phyloP scores from a whole-genome alignment of 768 basidiomycete species.

The Lyophyllum semitale region DNA sequence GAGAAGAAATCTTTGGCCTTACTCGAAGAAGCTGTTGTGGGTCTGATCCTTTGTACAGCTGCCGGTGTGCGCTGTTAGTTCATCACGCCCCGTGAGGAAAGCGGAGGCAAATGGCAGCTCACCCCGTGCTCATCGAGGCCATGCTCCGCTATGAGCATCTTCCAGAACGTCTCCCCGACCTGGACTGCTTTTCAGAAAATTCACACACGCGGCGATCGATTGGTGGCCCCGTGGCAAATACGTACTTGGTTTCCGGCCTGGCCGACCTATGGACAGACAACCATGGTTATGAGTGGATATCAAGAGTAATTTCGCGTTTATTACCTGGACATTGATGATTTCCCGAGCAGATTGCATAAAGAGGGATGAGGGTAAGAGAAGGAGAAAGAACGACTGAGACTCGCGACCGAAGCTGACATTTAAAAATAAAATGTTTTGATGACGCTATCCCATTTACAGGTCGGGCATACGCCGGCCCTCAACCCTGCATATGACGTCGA shows the following conservation, averaged over 20 bases:
- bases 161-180: slow-evolving; percentile 89
- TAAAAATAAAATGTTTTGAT: slow-evolving; percentile 6
- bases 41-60: slow-evolving; percentile 76
- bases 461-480: not conserved
- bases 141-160: slow-evolving; percentile 84
- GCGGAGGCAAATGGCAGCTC: slow-evolving; percentile 19
- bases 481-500: not conserved
- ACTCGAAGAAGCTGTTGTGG: slow-evolving; percentile 76
- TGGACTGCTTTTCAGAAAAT: slow-evolving; percentile 25
- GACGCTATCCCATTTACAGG: slow-evolving; percentile 4
- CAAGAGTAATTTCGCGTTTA: slow-evolving; percentile 3
- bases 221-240: slow-evolving; percentile 11
- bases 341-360: slow-evolving; percentile 49
- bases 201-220: slow-evolving; percentile 66
- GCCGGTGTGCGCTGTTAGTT: not conserved
- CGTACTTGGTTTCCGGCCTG: slow-evolving; percentile 62
- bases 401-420: slow-evolving; percentile 9
- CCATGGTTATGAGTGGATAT: not conserved
- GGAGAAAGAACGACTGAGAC: slow-evolving; percentile 7
- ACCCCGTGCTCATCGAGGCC: slow-evolving; percentile 77
- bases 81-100: not conserved
- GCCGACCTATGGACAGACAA: slow-evolving; percentile 57
- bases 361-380: not conserved
- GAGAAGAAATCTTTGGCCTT: not conserved
- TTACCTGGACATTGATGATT: slow-evolving; percentile 81